Evolutionary conservation across 108 stramenopile genomes (phyloP), one percentile per base, ranked within the genome.

Genomic region (Pseudonitzschia delicatissima): DNA sequence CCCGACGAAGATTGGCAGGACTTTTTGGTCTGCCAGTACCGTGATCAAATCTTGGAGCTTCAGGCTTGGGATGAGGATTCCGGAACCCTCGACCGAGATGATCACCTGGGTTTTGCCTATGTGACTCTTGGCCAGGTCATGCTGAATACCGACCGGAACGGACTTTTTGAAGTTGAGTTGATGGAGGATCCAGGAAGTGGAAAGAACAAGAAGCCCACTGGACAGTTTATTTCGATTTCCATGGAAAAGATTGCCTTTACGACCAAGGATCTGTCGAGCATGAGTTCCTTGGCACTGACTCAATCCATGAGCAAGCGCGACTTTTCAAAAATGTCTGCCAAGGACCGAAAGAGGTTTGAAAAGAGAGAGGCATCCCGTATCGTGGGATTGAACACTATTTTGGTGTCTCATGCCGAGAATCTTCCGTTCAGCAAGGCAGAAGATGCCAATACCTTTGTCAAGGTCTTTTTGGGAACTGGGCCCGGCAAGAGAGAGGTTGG

Each of bases 31-130:
- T 75, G 64, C 51, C n/a, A n/a, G n/a, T 82, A 82, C 39, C 48
- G 58, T 15, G 88, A 83, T 26, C 85, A 90, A 74, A 42, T 71
- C 13, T 32, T 90, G 8, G 42, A 53, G 12, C 33, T 90, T 3
- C 48, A 84, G 15, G 83, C 81, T 17, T 85, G 72, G 75, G 85
- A 90, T 64, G 65, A 79, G 57, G 85, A 85, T 40, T 50, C 59
- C 3, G 71, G 77, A 31, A 23, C 81, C 0, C 15, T 82, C 33
- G 79, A 84, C 57, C 12, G 78, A 2, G 82, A 90, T 66, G 85
- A 86, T 64, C 47, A 69, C 45, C 47, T 90, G 20, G 88, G 88
- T n/a, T 62, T 33, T 29, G 79, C 77, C 0, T 40, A 61, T 28
- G 60, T 80, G 8, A 80, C 73, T 0, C 71, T 82, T 4, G 66